phyloP scores from a whole-genome alignment of 768 basidiomycete genomes.

The Auricularia cornea region DNA sequence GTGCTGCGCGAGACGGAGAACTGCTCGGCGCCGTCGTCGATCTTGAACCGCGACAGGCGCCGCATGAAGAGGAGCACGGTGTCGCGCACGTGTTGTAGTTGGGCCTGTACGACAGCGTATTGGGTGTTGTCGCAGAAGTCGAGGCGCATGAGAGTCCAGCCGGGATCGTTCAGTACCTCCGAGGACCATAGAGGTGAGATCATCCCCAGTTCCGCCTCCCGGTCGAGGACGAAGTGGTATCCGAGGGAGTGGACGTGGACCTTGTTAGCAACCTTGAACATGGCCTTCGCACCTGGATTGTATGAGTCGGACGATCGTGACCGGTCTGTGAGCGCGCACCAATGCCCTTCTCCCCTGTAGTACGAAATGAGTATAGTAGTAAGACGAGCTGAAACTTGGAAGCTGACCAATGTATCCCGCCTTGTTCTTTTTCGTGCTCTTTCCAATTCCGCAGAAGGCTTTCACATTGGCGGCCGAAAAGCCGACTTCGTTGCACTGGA shows the following conservation, averaged over 20 bases:
- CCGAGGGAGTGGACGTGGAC: constrained; percentile 16
- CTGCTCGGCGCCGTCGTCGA: neutral
- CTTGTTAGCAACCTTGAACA: constrained; percentile 18
- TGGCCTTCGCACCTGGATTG: constrained; percentile 18
- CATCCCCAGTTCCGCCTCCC: constrained; percentile 14
- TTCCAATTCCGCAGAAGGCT: constrained; percentile 19
- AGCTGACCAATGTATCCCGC: constrained; percentile 9
- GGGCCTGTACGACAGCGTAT: constrained; percentile 7
- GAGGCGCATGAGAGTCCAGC: constrained; percentile 19
- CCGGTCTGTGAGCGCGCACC: constrained; percentile 4
- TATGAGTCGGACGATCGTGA: neutral
- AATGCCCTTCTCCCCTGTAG: constrained; percentile 21
- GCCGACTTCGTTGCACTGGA: constrained; percentile 19
- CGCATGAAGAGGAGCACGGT: constrained; percentile 16
- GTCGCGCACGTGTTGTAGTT: constrained; percentile 11
- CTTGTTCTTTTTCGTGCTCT: constrained; percentile 17
- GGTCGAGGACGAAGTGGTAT: constrained; percentile 17
- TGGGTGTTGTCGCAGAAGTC: constrained; percentile 5
- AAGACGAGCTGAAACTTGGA: neutral
- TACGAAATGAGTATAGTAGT: neutral
- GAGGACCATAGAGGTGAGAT: constrained; percentile 14
- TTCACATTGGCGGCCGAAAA: constrained; percentile 14
- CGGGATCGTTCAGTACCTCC: neutral
- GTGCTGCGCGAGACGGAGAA: neutral
- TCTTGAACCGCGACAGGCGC: neutral